phyloP scores from a whole-genome alignment of 2,329 filamentous ascomycete species.

The Corniculantispora saksenae region DNA sequence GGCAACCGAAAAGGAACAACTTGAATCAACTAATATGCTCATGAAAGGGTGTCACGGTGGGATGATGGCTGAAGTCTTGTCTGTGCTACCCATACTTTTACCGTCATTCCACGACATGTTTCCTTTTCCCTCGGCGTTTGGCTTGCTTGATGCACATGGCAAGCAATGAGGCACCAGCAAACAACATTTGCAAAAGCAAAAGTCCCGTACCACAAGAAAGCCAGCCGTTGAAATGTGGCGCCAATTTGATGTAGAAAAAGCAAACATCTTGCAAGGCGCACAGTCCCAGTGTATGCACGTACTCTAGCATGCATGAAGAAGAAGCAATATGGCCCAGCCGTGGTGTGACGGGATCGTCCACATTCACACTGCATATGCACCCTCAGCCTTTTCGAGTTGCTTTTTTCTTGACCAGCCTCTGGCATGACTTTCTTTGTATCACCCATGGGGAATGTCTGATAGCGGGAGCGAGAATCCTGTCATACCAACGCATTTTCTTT shows the following conservation, averaged over 20 bases:
- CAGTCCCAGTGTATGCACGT: not conserved
- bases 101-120: not conserved
- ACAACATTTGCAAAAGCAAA: not conserved
- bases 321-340: conserved; percentile 1
- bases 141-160: conserved; percentile 8
- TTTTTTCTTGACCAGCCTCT: not conserved
- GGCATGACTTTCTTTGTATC: not conserved
- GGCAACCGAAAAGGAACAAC: not conserved
- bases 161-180: conserved; percentile 1
- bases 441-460: not conserved
- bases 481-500: not conserved
- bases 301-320: not conserved
- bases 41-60: not conserved
- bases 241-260: not conserved
- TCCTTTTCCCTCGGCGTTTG: not conserved
- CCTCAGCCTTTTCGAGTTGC: not conserved
- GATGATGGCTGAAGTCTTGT: not conserved
- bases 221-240: conserved; percentile 10
- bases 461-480: not conserved
- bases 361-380: not conserved
- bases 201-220: not conserved
- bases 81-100: not conserved
- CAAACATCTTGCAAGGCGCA: not conserved
- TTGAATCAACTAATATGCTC: not conserved
- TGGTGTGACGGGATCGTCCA: not conserved